phyloP scores from a whole-genome alignment of 2,329 filamentous ascomycete species.

The Akanthomyces lecanii region DNA sequence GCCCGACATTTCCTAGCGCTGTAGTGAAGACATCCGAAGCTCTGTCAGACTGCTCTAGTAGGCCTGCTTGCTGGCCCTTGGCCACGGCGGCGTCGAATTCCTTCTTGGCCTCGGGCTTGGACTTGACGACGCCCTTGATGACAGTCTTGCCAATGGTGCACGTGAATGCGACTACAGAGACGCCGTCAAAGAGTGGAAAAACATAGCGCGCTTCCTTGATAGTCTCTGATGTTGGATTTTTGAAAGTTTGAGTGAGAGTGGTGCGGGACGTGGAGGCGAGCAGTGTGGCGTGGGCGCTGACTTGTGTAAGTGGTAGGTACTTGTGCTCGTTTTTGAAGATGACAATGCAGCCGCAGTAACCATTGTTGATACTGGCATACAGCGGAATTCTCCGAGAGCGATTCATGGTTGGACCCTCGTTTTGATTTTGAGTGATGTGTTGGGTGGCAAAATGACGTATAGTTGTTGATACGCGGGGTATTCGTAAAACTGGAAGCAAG shows the following conservation, averaged over 20 bases:
- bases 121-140: conserved; percentile 63
- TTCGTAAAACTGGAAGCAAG: background rate
- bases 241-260: conserved; percentile 53
- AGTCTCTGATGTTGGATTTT: conserved; percentile 42
- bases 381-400: background rate
- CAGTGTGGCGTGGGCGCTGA: conserved; percentile 58
- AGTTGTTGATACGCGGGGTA: background rate
- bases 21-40: conserved; percentile 65
- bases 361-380: background rate
- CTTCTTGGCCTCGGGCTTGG: conserved; percentile 56
- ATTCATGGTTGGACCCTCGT: background rate
- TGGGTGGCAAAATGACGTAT: conserved; percentile 2
- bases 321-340: conserved; percentile 21
- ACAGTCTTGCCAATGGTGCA: conserved; percentile 58
- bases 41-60: conserved; percentile 58
- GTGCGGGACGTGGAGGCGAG: conserved; percentile 49
- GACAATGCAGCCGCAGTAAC: conserved; percentile 35
- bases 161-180: conserved; percentile 63
- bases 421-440: background rate
- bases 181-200: conserved; percentile 70
- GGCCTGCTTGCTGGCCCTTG: conserved; percentile 56
- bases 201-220: conserved; percentile 55
- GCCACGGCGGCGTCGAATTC: conserved; percentile 56
- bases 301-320: conserved; percentile 56
- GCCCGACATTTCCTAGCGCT: conserved; percentile 63